Percentiles rank a stretch among this genome's conserved stretches.
Conservation (phyloP, 805 yeast species). For the Kluyveromyces starmeri region DNA sequence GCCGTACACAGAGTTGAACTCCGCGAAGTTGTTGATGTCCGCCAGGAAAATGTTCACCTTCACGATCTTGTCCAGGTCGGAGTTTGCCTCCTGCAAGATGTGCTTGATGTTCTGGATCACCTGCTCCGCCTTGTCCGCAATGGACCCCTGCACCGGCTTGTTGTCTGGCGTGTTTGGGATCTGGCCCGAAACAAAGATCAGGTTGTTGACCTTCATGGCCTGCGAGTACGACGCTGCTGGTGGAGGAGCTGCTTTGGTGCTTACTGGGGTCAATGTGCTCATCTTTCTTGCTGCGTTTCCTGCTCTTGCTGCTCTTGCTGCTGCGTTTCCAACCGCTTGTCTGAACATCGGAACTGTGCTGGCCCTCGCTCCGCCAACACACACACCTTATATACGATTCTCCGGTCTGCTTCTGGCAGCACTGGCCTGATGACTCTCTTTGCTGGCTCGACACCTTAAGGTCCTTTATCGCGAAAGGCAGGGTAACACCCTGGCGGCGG, state of each 20-base stretch:
- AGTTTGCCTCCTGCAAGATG: constrained; percentile 78
- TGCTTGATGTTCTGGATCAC: constrained; percentile 57
- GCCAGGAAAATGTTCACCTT: constrained; percentile 84
- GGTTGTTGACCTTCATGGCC: constrained; percentile 84
- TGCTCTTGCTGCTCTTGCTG: too few relatives aligned
- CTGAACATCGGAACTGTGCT: constrained; percentile 1
- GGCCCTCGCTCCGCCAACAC: background rate
- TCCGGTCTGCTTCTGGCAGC: too few relatives aligned
- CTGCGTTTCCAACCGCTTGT: background rate
- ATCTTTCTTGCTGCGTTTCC: constrained; percentile 15
- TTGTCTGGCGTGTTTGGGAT: constrained; percentile 82
- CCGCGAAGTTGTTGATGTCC: constrained; percentile 79
- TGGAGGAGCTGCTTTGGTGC: constrained; percentile 78
- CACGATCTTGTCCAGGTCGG: constrained; percentile 73
- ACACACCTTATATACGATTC: too few relatives aligned
- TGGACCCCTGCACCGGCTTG: constrained; percentile 67
- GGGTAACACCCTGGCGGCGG: too few relatives aligned
- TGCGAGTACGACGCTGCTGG: constrained; percentile 97
- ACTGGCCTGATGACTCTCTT: too few relatives aligned
- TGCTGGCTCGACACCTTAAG: too few relatives aligned
- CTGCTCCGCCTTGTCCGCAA: constrained; percentile 72
- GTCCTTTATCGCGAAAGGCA: too few relatives aligned
- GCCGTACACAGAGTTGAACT: constrained; percentile 78
- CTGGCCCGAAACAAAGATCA: constrained; percentile 91
- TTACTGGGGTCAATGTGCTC: constrained; percentile 37